phyloP scores from a whole-genome alignment of 2,329 filamentous ascomycete genomes.

The Emydomyces testavorans region DNA sequence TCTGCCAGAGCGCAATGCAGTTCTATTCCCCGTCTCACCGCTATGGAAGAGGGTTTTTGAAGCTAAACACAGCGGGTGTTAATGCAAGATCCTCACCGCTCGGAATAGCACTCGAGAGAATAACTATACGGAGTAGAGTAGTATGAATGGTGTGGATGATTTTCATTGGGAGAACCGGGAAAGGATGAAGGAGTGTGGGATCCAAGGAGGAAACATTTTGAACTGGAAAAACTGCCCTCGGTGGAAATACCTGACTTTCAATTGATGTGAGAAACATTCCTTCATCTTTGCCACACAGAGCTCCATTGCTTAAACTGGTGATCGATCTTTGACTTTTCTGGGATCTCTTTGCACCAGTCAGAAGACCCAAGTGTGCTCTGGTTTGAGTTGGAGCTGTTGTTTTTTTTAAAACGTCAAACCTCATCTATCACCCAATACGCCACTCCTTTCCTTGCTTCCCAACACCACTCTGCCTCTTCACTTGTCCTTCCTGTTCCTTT shows the following conservation, averaged over 20 bases:
- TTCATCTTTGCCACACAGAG: slow-evolving; percentile 1
- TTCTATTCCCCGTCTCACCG: slow-evolving; percentile 8
- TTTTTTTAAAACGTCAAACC: slow-evolving; percentile 3
- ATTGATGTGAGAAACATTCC: background rate
- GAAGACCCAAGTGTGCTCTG: too few species aligned
- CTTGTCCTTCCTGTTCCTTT: slow-evolving; percentile 14
- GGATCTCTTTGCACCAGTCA: slow-evolving; percentile 13
- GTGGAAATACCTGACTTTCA: background rate
- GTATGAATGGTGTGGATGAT: background rate
- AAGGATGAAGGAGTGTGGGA: background rate
- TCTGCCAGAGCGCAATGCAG: background rate
- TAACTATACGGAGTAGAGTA: too few species aligned
- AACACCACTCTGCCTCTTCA: slow-evolving; percentile 14
- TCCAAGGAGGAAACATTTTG: background rate
- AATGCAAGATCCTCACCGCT: slow-evolving; percentile 11
- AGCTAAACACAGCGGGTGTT: slow-evolving; percentile 2
- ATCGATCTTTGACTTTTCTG: slow-evolving; percentile 9
- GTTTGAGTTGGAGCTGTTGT: slow-evolving; percentile 10
- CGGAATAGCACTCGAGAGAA: background rate
- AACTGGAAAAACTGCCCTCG: background rate
- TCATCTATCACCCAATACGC: slow-evolving; percentile 3
- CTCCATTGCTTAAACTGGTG: slow-evolving; percentile 4
- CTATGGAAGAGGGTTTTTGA: background rate
- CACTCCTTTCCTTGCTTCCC: background rate
- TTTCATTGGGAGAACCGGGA: slow-evolving; percentile 1